Conservation (phyloP, 768 basidiomycete genomes). For the Kwoniella sp. region DNA sequence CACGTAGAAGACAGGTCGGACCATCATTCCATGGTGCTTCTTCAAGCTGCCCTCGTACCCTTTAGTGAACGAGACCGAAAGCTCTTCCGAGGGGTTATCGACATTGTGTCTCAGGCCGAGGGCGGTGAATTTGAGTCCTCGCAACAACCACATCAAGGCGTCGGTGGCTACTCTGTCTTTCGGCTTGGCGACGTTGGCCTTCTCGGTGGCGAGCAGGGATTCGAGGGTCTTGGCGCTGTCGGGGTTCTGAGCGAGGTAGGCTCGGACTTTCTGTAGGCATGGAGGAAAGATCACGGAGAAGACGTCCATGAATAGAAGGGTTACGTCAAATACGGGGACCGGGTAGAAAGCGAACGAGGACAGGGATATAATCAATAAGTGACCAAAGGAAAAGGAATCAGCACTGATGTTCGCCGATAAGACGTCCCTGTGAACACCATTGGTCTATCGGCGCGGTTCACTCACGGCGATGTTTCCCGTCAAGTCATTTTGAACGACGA, state of each 20-base stretch:
- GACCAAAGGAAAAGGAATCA: not conserved
- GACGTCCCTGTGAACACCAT: not conserved
- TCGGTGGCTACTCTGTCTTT: constrained; percentile 79
- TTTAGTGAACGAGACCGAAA: constrained; percentile 72
- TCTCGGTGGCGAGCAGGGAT: constrained; percentile 78
- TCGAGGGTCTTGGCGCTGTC: constrained; percentile 76
- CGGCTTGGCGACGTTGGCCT: constrained; percentile 65
- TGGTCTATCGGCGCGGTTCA: no score
- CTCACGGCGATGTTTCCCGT: constrained; percentile 85
- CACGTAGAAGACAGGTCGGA: constrained; percentile 64
- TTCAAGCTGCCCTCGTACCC: constrained; percentile 82
- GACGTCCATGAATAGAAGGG: not conserved
- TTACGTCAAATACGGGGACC: not conserved
- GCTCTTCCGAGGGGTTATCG: constrained; percentile 67
- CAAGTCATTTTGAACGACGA: constrained; percentile 79
- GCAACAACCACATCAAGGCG: constrained; percentile 87
- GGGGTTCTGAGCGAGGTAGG: constrained; percentile 72
- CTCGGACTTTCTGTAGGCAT: constrained; percentile 76
- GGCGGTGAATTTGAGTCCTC: constrained; percentile 80
- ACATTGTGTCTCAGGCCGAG: constrained; percentile 69
- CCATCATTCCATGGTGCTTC: constrained; percentile 69
- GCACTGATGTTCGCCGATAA: not conserved
- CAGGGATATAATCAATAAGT: not conserved
- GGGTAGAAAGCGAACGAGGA: not conserved
- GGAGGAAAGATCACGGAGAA: not conserved